phyloP scores from a whole-genome alignment of 345 rosid species.

The Populus ilicifolia region DNA sequence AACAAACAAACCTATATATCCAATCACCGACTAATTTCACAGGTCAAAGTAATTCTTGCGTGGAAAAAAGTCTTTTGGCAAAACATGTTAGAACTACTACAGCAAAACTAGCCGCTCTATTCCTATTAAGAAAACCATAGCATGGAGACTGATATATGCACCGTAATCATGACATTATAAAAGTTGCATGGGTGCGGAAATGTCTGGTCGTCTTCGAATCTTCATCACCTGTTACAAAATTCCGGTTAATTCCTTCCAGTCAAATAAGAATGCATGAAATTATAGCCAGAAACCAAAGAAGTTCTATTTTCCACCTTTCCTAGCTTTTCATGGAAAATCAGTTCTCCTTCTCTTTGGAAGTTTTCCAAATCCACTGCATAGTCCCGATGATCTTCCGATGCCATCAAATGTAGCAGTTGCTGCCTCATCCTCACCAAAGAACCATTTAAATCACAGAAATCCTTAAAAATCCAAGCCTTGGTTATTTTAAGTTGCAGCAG shows the following conservation, averaged over 20 bases:
- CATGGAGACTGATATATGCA: background rate
- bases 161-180: background rate
- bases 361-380: slow-evolving; percentile 60
- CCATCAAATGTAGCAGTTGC: slow-evolving; percentile 55
- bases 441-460: slow-evolving; percentile 62
- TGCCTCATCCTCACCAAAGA: slow-evolving; percentile 64
- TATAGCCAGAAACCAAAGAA: background rate
- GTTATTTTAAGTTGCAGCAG: slow-evolving; percentile 60
- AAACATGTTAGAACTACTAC: too few species aligned
- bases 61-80: background rate
- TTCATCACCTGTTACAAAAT: slow-evolving; percentile 14
- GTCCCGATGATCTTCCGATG: slow-evolving; percentile 58
- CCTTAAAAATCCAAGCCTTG: slow-evolving; percentile 58
- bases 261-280: background rate
- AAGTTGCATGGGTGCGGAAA: background rate
- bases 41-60: background rate
- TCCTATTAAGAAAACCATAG: background rate
- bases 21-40: background rate
- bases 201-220: slow-evolving; percentile 3
- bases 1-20: background rate
- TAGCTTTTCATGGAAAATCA: slow-evolving; percentile 49
- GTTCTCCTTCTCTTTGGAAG: slow-evolving; percentile 70
- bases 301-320: slow-evolving; percentile 38
- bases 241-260: background rate
- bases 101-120: background rate